Conservation (phyloP, 108 stramenopile genomes). For the Cyclotella sp. region DNA sequence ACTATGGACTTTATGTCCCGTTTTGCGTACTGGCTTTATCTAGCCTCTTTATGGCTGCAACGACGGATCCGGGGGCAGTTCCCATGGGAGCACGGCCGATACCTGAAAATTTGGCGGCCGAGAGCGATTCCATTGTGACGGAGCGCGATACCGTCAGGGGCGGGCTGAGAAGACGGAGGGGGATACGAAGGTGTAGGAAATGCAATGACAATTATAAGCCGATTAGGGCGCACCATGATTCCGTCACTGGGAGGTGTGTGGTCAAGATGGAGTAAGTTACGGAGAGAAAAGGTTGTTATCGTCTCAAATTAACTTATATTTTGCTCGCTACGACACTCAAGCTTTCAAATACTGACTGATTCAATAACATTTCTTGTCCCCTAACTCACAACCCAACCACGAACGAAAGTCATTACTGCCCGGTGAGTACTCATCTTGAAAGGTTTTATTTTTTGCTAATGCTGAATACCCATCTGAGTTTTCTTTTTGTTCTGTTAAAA, state of each 20-base stretch:
- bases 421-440: conserved; percentile 10
- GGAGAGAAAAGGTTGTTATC: too few relatives aligned
- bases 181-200: conserved; percentile 74
- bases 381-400: background rate
- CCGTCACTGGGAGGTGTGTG: conserved; percentile 87
- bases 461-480: too few relatives aligned
- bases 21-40: conserved; percentile 53
- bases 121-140: conserved; percentile 22
- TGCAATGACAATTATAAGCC: conserved; percentile 88
- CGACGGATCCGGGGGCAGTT: conserved; percentile 83
- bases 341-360: conserved; percentile 16
- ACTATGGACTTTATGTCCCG: conserved; percentile 58
- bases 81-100: conserved; percentile 85
- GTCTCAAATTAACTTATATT: too few relatives aligned
- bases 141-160: conserved; percentile 40
- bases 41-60: conserved; percentile 72
- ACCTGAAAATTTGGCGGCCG: conserved; percentile 37
- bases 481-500: too few relatives aligned
- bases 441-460: background rate
- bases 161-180: conserved; percentile 49
- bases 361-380: background rate
- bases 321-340: too few relatives aligned
- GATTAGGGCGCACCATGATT: conserved; percentile 85
- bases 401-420: conserved; percentile 23
- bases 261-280: conserved; percentile 52